These are phyloP conservation scores for Pugionium cornutum DNA, from an alignment of 345 rosid species.

Conservation along the genomic window DNA sequence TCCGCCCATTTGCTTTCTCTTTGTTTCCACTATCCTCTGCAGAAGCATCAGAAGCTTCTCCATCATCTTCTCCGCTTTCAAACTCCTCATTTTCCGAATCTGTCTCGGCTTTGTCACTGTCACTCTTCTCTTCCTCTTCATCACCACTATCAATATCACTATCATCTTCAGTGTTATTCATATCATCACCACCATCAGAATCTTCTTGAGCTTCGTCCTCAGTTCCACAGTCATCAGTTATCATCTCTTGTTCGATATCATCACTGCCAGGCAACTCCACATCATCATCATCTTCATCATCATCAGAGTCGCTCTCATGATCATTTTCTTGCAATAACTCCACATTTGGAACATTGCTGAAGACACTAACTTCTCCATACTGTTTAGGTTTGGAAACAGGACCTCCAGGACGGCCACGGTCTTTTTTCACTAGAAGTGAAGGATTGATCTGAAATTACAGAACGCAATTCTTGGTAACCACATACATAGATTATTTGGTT, in stretches of 20 bases:
- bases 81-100: constrained; percentile 40
- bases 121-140: constrained; percentile 37
- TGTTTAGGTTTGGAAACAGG: constrained; percentile 81
- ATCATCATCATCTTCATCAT: constrained; percentile 43
- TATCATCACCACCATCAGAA: constrained; percentile 41
- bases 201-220: constrained; percentile 51
- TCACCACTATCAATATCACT: constrained; percentile 52
- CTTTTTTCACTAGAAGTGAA: constrained; percentile 85
- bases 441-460: constrained; percentile 69
- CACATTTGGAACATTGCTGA: constrained; percentile 63
- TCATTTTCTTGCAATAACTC: constrained; percentile 63
- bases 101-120: constrained; percentile 41
- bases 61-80: constrained; percentile 40
- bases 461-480: constrained; percentile 7
- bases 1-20: constrained; percentile 46
- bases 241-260: constrained; percentile 42
- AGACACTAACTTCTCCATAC: constrained; percentile 70
- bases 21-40: constrained; percentile 29
- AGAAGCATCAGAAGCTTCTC: constrained; percentile 36
- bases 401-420: constrained; percentile 81
- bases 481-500: constrained; percentile 11
- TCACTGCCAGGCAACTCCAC: constrained; percentile 41
- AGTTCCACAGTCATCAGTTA: constrained; percentile 32
- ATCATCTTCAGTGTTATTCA: constrained; percentile 32
- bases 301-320: constrained; percentile 44